Evolutionary conservation across 1,139 yeast genomes (phyloP).

Genomic region (Pneumocystis canis): DNA sequence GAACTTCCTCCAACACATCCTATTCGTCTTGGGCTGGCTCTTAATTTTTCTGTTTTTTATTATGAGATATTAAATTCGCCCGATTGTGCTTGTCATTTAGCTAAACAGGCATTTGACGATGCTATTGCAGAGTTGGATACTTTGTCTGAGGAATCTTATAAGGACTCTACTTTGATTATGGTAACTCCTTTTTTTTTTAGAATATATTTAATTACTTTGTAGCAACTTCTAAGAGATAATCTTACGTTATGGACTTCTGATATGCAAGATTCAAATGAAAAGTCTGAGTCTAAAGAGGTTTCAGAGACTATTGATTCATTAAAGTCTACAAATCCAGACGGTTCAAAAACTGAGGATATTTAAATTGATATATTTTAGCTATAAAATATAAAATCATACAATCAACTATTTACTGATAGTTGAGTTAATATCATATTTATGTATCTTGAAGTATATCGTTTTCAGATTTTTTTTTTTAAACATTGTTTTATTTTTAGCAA

Average conservation of each 20-base stretch:
- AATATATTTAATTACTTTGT: background rate
- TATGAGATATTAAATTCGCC: slow-evolving; percentile 96
- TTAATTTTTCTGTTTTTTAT: slow-evolving; percentile 94
- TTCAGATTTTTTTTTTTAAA: background rate
- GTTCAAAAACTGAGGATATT: background rate
- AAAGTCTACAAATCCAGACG: background rate
- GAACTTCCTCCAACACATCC: slow-evolving; percentile 98
- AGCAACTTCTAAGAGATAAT: slow-evolving; percentile 90
- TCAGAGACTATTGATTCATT: slow-evolving; percentile 20
- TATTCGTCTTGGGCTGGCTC: slow-evolving; percentile 92
- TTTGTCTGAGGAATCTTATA: slow-evolving; percentile 92
- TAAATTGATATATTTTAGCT: background rate
- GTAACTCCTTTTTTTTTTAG: background rate
- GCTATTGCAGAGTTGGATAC: slow-evolving; percentile 98
- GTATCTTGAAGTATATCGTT: background rate
- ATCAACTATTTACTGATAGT: background rate
- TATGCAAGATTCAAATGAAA: slow-evolving; percentile 50
- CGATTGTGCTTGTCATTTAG: slow-evolving; percentile 95
- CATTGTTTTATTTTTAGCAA: background rate
- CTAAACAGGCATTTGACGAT: slow-evolving; percentile 97
- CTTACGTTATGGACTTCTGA: slow-evolving; percentile 96
- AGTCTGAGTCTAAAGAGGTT: slow-evolving; percentile 44
- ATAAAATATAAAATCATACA: background rate
- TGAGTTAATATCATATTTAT: background rate
- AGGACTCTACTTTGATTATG: slow-evolving; percentile 96